A percentile compares a stretch with the other conserved stretches of the same genome.
Evolutionary conservation across 2,329 filamentous ascomycete species (phyloP).

Genomic region (Sclerotinia spermophila): DNA sequence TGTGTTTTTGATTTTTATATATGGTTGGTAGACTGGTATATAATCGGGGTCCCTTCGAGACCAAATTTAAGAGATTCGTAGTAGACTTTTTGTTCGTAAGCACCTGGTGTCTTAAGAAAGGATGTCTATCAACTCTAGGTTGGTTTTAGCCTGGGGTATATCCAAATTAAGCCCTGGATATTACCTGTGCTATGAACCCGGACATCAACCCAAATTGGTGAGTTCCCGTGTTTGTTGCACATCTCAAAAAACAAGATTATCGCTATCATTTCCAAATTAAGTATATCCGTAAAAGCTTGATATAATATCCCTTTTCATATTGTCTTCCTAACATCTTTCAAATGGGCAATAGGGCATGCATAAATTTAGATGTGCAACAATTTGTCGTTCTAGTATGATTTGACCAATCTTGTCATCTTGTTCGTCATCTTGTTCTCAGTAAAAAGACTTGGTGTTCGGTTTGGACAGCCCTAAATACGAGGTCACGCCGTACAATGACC

Average conservation of each 20-base stretch:
- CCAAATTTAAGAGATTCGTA: too few relatives aligned
- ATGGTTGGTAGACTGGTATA: too few relatives aligned
- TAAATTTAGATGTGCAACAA: not conserved
- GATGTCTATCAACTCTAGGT: too few relatives aligned
- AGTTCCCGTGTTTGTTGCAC: not conserved
- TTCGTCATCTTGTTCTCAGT: not conserved
- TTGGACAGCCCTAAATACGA: not conserved
- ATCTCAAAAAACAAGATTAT: conserved; percentile 9
- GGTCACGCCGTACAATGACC: not conserved
- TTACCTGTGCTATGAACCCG: too few relatives aligned
- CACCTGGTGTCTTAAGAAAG: too few relatives aligned
- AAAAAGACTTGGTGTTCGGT: not conserved
- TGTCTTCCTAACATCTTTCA: not conserved
- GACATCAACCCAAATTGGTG: not conserved
- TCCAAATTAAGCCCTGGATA: too few relatives aligned
- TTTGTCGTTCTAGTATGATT: not conserved
- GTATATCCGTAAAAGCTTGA: not conserved
- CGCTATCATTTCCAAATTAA: not conserved
- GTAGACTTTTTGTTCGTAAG: too few relatives aligned
- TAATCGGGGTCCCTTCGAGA: too few relatives aligned
- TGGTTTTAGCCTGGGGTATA: too few relatives aligned
- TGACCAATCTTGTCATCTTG: not conserved
- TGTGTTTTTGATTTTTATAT: too few relatives aligned
- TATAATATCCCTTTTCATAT: not conserved
- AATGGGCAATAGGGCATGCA: not conserved